Evolutionary conservation across 2,329 filamentous ascomycete species (phyloP).

Genomic region (Pestalotiopsis sp.): DNA sequence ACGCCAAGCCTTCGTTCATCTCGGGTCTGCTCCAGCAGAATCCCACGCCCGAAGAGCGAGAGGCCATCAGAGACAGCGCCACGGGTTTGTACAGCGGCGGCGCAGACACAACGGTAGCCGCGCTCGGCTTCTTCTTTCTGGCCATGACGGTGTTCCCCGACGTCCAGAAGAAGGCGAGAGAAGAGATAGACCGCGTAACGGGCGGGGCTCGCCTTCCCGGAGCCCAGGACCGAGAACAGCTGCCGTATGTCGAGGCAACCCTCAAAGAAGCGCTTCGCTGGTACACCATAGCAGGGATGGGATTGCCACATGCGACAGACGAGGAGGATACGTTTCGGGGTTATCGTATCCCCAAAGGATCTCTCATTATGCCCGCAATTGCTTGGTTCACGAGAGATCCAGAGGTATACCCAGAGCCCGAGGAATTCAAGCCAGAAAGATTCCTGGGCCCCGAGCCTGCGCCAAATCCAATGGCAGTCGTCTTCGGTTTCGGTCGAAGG

Average conservation of each 20-base stretch:
- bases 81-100: slow-evolving; percentile 24
- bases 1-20: slow-evolving; percentile 12
- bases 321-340: slow-evolving; percentile 21
- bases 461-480: slow-evolving; percentile 13
- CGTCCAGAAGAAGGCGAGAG: slow-evolving; percentile 37
- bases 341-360: slow-evolving; percentile 20
- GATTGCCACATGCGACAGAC: slow-evolving; percentile 36
- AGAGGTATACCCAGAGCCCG: slow-evolving; percentile 13
- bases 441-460: slow-evolving; percentile 16
- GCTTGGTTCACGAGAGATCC: slow-evolving; percentile 14
- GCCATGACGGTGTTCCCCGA: slow-evolving; percentile 50
- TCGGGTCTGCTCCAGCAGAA: slow-evolving; percentile 4
- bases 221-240: slow-evolving; percentile 22
- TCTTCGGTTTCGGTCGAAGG: slow-evolving; percentile 19
- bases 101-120: slow-evolving; percentile 40
- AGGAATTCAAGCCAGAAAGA: slow-evolving; percentile 18
- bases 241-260: slow-evolving; percentile 29
- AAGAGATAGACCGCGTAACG: slow-evolving; percentile 31
- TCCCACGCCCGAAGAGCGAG: slow-evolving; percentile 15
- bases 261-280: slow-evolving; percentile 28
- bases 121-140: slow-evolving; percentile 45
- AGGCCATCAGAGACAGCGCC: slow-evolving; percentile 21
- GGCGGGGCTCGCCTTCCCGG: slow-evolving; percentile 29
- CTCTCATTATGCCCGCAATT: not conserved
- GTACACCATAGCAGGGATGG: slow-evolving; percentile 29